Percentiles rank a stretch among this genome's conserved stretches.
Conservation (phyloP, 2,329 filamentous ascomycete species). For the Venturia effusa region DNA sequence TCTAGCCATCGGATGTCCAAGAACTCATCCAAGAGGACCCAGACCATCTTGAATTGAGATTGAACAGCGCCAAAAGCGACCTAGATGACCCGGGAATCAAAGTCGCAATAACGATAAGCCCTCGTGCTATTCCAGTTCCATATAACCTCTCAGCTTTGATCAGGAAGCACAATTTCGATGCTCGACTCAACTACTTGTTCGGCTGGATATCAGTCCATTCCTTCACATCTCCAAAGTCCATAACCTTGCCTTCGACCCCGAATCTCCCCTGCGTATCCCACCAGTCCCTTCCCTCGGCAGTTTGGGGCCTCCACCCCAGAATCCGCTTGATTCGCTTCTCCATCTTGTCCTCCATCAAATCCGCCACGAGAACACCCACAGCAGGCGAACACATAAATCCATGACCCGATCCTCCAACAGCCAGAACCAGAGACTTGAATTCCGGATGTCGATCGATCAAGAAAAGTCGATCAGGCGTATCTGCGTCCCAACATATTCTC, state of each 20-base stretch:
- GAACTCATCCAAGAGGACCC: no score
- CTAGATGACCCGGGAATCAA: no score
- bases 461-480: conserved; percentile 44
- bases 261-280: conserved; percentile 37
- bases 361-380: conserved; percentile 39
- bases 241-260: conserved; percentile 36
- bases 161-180: no score
- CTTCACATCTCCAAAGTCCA: conserved; percentile 34
- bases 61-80: no score
- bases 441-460: conserved; percentile 41
- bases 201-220: conserved; percentile 19
- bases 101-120: no score
- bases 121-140: no score
- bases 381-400: conserved; percentile 43
- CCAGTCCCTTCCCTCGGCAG: conserved; percentile 35
- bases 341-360: conserved; percentile 35
- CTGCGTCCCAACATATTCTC: conserved; percentile 46
- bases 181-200: not conserved
- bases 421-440: conserved; percentile 33
- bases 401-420: conserved; percentile 41
- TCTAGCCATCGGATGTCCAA: no score
- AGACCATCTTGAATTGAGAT: no score
- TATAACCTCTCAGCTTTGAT: no score
- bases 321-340: conserved; percentile 32
- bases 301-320: conserved; percentile 43